A percentile compares a stretch with the other conserved stretches of the same genome.
phyloP scores from a whole-genome alignment of 2,329 filamentous ascomycete genomes.

The Fusarium clavum region DNA sequence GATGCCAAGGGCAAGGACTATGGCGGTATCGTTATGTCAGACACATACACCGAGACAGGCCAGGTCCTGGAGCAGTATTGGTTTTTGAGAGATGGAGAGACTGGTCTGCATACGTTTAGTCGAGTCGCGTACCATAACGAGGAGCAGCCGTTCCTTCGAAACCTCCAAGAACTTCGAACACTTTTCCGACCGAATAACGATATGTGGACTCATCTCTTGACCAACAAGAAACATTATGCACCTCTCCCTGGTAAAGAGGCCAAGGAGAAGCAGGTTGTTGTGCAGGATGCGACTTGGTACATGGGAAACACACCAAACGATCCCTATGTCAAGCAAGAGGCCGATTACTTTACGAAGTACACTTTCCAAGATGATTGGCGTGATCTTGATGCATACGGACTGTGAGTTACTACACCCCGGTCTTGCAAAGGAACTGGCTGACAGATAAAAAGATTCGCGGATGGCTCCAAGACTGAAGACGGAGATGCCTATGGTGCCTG shows the following conservation, averaged over 20 bases:
- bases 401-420: conserved; percentile 40
- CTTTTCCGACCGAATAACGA: conserved; percentile 69
- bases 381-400: conserved; percentile 67
- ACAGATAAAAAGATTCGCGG: conserved; percentile 46
- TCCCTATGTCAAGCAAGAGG: conserved; percentile 65
- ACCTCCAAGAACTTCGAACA: conserved; percentile 70
- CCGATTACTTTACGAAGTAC: conserved; percentile 75
- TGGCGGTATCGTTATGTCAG: conserved; percentile 69
- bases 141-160: conserved; percentile 65
- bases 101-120: conserved; percentile 70
- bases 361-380: conserved; percentile 70
- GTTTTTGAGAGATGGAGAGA: conserved; percentile 72
- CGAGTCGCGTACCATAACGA: conserved; percentile 70
- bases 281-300: conserved; percentile 74
- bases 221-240: conserved; percentile 65
- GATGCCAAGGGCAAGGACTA: conserved; percentile 64
- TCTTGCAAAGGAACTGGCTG: neutral
- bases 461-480: conserved; percentile 57
- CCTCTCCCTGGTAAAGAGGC: conserved; percentile 55
- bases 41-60: conserved; percentile 67
- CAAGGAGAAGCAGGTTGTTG: conserved; percentile 57
- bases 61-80: conserved; percentile 73
- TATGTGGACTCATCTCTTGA: conserved; percentile 72
- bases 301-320: conserved; percentile 65
- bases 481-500: conserved; percentile 68